Evolutionary conservation across 805 yeast species (phyloP).

Genomic region (Metschnikowia picachoensis): DNA sequence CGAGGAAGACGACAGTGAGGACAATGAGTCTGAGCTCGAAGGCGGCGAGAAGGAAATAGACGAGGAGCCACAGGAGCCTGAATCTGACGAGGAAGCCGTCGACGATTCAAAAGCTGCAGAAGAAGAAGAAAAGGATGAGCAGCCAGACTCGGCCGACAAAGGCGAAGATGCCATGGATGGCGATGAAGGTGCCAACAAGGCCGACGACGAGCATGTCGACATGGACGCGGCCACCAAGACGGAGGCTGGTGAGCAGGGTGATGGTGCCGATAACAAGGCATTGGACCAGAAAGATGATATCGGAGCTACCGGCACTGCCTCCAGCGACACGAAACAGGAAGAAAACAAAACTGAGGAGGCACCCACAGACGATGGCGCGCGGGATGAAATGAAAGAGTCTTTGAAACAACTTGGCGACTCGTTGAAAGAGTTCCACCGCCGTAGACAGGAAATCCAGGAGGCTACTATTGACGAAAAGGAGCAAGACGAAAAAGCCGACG

Average conservation of each 20-base stretch:
- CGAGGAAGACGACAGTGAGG: conserved; percentile 24
- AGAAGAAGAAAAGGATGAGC: conserved; percentile 40
- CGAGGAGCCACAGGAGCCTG: conserved; percentile 27
- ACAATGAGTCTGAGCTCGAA: conserved; percentile 30
- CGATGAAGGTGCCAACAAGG: conserved; percentile 47
- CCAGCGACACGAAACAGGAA: conserved; percentile 36
- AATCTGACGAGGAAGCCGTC: conserved; percentile 29
- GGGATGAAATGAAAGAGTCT: conserved; percentile 70
- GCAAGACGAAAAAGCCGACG: conserved; percentile 57
- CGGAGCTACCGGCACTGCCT: conserved; percentile 61
- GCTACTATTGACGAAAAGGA: conserved; percentile 44
- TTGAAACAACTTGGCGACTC: conserved; percentile 89
- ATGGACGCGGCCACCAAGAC: conserved; percentile 58
- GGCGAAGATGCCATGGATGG: conserved; percentile 45
- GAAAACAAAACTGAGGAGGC: conserved; percentile 36
- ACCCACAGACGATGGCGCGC: conserved; percentile 45
- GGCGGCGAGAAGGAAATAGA: conserved; percentile 15
- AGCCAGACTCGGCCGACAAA: conserved; percentile 22
- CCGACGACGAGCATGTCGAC: conserved; percentile 44
- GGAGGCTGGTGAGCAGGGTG: conserved; percentile 56
- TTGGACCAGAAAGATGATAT: conserved; percentile 60
- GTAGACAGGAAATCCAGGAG: conserved; percentile 82
- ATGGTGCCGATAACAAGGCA: conserved; percentile 56
- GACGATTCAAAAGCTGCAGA: conserved; percentile 25
- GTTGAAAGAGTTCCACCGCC: conserved; percentile 84